Conservation (phyloP, 2,329 filamentous ascomycete genomes). For the Eurotiales sp. region DNA sequence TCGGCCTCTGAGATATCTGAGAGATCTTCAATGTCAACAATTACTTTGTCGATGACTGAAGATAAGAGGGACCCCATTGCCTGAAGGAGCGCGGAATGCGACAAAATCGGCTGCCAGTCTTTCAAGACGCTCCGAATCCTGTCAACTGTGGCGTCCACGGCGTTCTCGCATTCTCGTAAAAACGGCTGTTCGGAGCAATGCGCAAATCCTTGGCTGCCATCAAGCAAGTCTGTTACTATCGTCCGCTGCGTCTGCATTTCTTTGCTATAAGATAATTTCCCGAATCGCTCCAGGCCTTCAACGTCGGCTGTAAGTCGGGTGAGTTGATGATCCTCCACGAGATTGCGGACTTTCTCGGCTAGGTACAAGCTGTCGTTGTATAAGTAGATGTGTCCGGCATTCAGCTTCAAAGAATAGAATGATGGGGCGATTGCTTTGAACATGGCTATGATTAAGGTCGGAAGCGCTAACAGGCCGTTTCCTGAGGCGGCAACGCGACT, state of each 20-base stretch:
- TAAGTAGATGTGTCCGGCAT: constrained; percentile 58
- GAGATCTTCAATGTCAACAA: constrained; percentile 60
- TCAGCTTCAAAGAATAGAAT: constrained; percentile 42
- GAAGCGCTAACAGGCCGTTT: constrained; percentile 42
- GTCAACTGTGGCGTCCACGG: constrained; percentile 56
- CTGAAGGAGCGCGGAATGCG: constrained; percentile 58
- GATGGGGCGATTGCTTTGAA: constrained; percentile 48
- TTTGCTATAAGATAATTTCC: constrained; percentile 57
- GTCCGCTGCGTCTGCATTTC: constrained; percentile 64
- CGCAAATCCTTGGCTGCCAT: constrained; percentile 60
- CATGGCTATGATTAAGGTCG: constrained; percentile 48
- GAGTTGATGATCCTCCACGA: constrained; percentile 46
- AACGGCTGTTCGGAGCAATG: constrained; percentile 59
- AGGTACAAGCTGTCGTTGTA: constrained; percentile 63
- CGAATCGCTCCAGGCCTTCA: constrained; percentile 55
- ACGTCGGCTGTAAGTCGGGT: constrained; percentile 53
- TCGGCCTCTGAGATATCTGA: constrained; percentile 62
- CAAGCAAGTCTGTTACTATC: constrained; percentile 59
- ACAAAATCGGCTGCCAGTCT: constrained; percentile 57
- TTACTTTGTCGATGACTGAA: constrained; percentile 56
- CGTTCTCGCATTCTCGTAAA: constrained; percentile 57
- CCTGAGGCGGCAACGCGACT: constrained; percentile 40
- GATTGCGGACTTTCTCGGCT: constrained; percentile 49
- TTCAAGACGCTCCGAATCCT: constrained; percentile 54
- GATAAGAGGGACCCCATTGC: constrained; percentile 57